A percentile compares a stretch with the other conserved stretches of the same genome.
Evolutionary conservation across 768 basidiomycete species (phyloP).

Genomic region (Lactifluus pinguis): DNA sequence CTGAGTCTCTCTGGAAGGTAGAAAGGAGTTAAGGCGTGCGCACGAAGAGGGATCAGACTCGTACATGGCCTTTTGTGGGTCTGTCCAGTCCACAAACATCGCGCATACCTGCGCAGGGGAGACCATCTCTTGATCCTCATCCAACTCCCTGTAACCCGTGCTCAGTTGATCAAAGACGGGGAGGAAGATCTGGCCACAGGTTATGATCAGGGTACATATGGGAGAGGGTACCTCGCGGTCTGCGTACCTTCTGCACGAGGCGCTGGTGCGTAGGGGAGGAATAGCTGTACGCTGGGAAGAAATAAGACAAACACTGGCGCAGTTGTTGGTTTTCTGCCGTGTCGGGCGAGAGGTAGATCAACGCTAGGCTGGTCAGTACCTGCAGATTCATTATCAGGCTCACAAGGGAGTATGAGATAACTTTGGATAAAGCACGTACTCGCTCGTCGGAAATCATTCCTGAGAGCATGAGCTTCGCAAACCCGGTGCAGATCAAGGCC

Average conservation of each 20-base stretch:
- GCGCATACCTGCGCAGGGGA: slow-evolving; percentile 61
- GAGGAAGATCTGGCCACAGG: slow-evolving; percentile 51
- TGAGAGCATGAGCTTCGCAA: slow-evolving; percentile 77
- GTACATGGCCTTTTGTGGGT: slow-evolving; percentile 63
- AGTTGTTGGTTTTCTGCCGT: slow-evolving; percentile 76
- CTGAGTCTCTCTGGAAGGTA: slow-evolving; percentile 30
- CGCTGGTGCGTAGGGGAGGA: slow-evolving; percentile 69
- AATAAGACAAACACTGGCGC: slow-evolving; percentile 78
- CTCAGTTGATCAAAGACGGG: slow-evolving; percentile 54
- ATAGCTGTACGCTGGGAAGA: slow-evolving; percentile 81
- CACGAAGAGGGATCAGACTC: slow-evolving; percentile 22
- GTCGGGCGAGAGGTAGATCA: slow-evolving; percentile 70
- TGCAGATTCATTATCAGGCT: slow-evolving; percentile 18
- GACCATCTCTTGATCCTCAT: slow-evolving; percentile 69
- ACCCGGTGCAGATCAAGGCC: slow-evolving; percentile 66
- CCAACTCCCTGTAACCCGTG: slow-evolving; percentile 50
- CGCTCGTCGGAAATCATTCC: slow-evolving; percentile 66
- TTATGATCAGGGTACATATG: neutral
- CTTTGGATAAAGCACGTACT: slow-evolving; percentile 33
- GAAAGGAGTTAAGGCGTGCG: neutral
- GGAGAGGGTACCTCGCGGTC: slow-evolving; percentile 12
- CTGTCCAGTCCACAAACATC: slow-evolving; percentile 85
- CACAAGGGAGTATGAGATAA: neutral
- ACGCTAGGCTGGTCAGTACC: slow-evolving; percentile 41
- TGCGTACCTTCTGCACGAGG: slow-evolving; percentile 55